Evolutionary conservation across 1,284 basidiomycete genomes (phyloP).

Genomic region (Hemileia vastatrix): DNA sequence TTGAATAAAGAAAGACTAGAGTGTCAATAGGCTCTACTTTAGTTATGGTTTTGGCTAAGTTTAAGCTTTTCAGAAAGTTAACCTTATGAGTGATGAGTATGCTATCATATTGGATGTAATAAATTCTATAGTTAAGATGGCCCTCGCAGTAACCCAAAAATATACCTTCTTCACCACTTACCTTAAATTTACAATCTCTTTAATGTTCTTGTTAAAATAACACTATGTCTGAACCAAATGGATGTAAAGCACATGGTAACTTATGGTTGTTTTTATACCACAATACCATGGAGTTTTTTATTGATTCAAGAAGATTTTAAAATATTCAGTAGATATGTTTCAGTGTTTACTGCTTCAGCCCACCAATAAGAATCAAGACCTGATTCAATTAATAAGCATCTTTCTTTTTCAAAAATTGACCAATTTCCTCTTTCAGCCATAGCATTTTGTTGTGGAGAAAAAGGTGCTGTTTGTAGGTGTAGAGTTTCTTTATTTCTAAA

Average conservation of each 20-base stretch:
- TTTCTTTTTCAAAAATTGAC: slow-evolving; percentile 35
- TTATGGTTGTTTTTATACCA: neutral
- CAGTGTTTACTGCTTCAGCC: slow-evolving; percentile 41
- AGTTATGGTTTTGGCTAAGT: too few relatives aligned
- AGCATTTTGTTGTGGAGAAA: slow-evolving; percentile 45
- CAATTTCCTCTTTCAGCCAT: slow-evolving; percentile 37
- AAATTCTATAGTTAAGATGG: too few relatives aligned
- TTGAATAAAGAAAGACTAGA: too few relatives aligned
- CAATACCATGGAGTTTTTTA: neutral
- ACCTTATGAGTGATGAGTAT: too few relatives aligned
- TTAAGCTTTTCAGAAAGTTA: too few relatives aligned
- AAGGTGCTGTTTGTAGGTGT: slow-evolving; percentile 34
- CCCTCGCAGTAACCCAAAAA: too few relatives aligned
- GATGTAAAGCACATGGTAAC: neutral
- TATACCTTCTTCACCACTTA: neutral
- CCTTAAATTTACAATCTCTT: neutral
- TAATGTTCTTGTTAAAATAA: neutral
- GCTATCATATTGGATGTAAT: too few relatives aligned
- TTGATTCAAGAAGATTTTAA: slow-evolving; percentile 22
- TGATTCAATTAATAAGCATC: slow-evolving; percentile 36
- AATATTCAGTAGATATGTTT: slow-evolving; percentile 43
- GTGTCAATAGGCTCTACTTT: too few relatives aligned
- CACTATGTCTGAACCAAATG: neutral
- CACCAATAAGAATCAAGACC: slow-evolving; percentile 40
- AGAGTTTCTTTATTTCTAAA: neutral